Base-by-base conservation (phyloP, 225 moss, liverwort and hornwort species). In the Takakia lepidozioides region DNA sequence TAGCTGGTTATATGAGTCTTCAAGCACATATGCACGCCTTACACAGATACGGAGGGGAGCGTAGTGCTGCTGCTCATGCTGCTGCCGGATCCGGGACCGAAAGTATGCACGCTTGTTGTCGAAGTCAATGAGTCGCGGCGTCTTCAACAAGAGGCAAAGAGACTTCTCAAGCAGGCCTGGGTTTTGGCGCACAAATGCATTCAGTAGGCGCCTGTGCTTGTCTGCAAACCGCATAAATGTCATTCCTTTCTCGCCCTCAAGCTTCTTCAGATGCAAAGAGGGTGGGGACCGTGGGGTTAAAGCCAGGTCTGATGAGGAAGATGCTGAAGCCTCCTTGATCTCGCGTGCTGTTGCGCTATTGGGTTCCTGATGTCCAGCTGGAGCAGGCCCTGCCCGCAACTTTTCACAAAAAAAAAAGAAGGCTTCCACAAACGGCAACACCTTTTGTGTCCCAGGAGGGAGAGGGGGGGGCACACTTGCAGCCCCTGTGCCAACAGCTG, bases 31-130 rank as follows among this genome's bases (percentile, higher is more conserved):
- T n/a, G 95, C 90, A 63, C 90, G 75, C 35, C 95, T 71, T 21
- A 82, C 71, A 65, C 58, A 59, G 22, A 91, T 91, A 16, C 90
- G 70, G 19, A 98, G 78, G n/a, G 95, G 90, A 32, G 90, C 74
- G 63, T 98, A 98, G 55, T 98, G 95, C 41, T 98, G 95, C 63
- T 87, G 95, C 19, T 98, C 95, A 63, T 98, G 90, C 48, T 98
- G 95, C 61, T 98, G 90, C 65, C 95, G 70, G 30, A 98, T 90
- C 41, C 87, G 90, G 51, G 95, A 75, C 19, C 95, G 85, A 29
- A 98, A 98, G 39, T 98, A 90, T 1, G 95, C 87, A 30, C 95
- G 58, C 56, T 93, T 98, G 54, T 90, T 98, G 48, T 98, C 90
- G n/a, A 98, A 98, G 60, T 98, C 95, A 43, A 98, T 91, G 40